Conservation (phyloP, 345 rosid species). For the Salix dunnii region DNA sequence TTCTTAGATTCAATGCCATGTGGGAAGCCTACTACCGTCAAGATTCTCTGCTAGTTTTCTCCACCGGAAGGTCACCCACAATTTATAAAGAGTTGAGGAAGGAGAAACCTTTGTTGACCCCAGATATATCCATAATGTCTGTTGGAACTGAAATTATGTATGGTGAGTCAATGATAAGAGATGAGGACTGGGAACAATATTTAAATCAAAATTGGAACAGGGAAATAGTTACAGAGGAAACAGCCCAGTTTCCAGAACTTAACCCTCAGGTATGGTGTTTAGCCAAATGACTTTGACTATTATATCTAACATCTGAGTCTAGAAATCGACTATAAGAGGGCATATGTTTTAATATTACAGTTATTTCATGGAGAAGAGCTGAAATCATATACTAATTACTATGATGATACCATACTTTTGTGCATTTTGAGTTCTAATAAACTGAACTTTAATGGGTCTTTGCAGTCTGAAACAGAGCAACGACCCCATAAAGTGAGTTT, state of each 20-base stretch:
- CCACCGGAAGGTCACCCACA: conserved; percentile 93
- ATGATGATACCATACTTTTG: not conserved
- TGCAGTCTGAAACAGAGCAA: conserved; percentile 83
- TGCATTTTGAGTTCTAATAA: not conserved
- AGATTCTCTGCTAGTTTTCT: conserved; percentile 85
- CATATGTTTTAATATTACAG: not conserved
- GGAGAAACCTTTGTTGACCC: conserved; percentile 82
- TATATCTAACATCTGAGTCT: not conserved
- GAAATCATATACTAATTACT: too few species aligned
- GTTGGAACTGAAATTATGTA: conserved; percentile 97
- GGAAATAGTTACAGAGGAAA: conserved; percentile 60
- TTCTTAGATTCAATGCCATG: conserved; percentile 80
- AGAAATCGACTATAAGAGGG: not conserved
- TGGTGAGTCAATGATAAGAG: conserved; percentile 73
- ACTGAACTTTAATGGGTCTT: conserved; percentile 1
- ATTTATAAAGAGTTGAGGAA: conserved; percentile 67
- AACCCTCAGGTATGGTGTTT: conserved; percentile 62
- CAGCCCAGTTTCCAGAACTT: conserved; percentile 67
- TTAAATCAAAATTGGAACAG: conserved; percentile 76
- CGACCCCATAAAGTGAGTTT: conserved; percentile 88
- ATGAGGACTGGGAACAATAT: conserved; percentile 76
- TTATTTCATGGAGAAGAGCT: not conserved
- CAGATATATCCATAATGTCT: conserved; percentile 85
- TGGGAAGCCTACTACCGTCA: conserved; percentile 82
- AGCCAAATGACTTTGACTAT: not conserved